phyloP scores from a whole-genome alignment of 495 filamentous ascomycete species.

The Xanthoparmelia taractica region DNA sequence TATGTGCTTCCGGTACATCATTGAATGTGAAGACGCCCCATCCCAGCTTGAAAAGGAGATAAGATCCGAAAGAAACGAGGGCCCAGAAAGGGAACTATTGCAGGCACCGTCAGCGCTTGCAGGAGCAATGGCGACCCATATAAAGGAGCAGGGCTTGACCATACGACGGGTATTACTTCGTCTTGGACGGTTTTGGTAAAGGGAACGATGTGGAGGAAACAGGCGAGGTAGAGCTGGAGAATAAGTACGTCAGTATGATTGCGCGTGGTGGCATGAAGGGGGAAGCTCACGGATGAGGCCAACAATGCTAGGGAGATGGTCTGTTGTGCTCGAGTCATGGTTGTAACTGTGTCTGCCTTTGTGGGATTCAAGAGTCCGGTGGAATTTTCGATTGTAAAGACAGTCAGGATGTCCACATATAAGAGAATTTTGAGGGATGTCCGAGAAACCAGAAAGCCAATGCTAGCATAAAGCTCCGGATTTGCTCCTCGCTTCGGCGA shows the following conservation, averaged over 20 bases:
- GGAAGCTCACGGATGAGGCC: conserved; percentile 65
- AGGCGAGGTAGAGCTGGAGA: conserved; percentile 72
- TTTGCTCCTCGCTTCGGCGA: too few relatives aligned
- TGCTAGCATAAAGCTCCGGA: too few relatives aligned
- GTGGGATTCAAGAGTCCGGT: too few relatives aligned
- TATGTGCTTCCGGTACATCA: conserved; percentile 85
- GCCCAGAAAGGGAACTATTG: conserved; percentile 82
- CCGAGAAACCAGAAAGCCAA: too few relatives aligned
- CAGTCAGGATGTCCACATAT: too few relatives aligned
- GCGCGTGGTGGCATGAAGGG: conserved; percentile 4
- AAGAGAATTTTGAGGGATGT: too few relatives aligned
- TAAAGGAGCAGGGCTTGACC: conserved; percentile 20
- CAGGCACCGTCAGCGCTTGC: conserved; percentile 1
- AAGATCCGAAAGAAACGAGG: conserved; percentile 85
- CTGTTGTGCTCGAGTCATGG: conserved; percentile 92
- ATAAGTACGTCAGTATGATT: conserved; percentile 12
- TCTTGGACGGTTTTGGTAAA: conserved; percentile 57
- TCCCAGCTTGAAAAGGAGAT: conserved; percentile 84
- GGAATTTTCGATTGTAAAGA: too few relatives aligned
- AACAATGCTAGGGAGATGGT: conserved; percentile 80
- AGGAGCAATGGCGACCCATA: conserved; percentile 10
- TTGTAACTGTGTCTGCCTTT: neutral
- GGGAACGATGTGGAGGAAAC: conserved; percentile 78
- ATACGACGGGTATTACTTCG: conserved; percentile 48
- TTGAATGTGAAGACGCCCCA: conserved; percentile 92